Evolutionary conservation across 1,284 basidiomycete genomes (phyloP).

Genomic region (Naganishia liquefaciens): DNA sequence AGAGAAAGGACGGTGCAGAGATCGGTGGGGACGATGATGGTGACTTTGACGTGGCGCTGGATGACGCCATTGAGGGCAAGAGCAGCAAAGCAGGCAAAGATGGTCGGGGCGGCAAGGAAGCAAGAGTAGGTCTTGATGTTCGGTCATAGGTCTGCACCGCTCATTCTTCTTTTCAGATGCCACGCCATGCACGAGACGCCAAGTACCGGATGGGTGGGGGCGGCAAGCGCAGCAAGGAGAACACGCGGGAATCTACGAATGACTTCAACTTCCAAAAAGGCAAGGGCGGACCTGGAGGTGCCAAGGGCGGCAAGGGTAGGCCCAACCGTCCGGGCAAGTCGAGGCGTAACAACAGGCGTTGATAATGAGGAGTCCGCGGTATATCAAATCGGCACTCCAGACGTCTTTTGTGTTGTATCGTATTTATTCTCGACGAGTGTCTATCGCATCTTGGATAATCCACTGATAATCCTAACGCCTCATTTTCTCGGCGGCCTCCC

Average conservation of each 20-base stretch:
- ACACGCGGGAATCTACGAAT: slow-evolving; percentile 75
- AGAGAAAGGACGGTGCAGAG: slow-evolving; percentile 80
- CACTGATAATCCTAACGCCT: background rate
- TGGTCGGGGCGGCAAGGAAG: slow-evolving; percentile 36
- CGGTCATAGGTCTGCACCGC: background rate
- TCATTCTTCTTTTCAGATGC: slow-evolving; percentile 50
- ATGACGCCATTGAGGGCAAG: slow-evolving; percentile 75
- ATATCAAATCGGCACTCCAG: background rate
- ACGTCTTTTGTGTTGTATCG: slow-evolving; percentile 13
- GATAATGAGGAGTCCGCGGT: slow-evolving; percentile 1
- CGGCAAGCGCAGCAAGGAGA: slow-evolving; percentile 71
- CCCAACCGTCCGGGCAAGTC: slow-evolving; percentile 47
- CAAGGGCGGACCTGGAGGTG: slow-evolving; percentile 51
- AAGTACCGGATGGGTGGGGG: slow-evolving; percentile 76
- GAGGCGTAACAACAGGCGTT: slow-evolving; percentile 36
- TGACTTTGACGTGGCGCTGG: slow-evolving; percentile 77
- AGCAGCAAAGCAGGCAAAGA: slow-evolving; percentile 43
- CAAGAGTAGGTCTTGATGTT: slow-evolving; percentile 21
- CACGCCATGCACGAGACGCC: slow-evolving; percentile 68
- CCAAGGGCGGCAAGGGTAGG: slow-evolving; percentile 50
- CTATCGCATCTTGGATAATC: too few relatives aligned
- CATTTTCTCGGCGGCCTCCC: slow-evolving; percentile 2
- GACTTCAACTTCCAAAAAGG: slow-evolving; percentile 61
- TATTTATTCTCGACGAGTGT: background rate
- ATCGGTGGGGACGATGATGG: slow-evolving; percentile 63